Evolutionary conservation across 768 basidiomycete species (phyloP).

Genomic region (Trametes meyenii): DNA sequence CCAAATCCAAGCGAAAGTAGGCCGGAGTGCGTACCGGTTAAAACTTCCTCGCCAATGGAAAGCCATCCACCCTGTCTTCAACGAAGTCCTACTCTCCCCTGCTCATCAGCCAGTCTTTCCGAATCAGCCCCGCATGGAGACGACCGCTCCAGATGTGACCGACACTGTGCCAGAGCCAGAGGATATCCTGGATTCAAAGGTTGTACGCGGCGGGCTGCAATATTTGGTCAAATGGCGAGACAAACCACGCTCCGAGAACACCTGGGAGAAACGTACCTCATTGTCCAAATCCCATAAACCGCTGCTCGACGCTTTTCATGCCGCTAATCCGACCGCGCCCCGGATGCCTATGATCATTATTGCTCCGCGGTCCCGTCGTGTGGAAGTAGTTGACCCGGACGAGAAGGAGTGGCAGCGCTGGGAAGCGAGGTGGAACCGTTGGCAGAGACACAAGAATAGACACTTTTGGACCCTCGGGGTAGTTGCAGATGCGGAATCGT

Average conservation of each 20-base stretch:
- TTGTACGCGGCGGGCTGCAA: constrained; percentile 10
- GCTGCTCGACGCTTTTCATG: not conserved
- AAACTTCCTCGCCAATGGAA: constrained; percentile 29
- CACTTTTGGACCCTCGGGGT: not conserved
- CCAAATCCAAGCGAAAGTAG: constrained; percentile 28
- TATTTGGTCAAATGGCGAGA: constrained; percentile 37
- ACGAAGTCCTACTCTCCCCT: constrained; percentile 20
- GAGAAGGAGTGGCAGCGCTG: not conserved
- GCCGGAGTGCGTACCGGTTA: constrained; percentile 27
- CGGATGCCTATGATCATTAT: not conserved
- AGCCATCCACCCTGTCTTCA: constrained; percentile 32
- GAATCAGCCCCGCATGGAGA: constrained; percentile 15
- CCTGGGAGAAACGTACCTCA: not conserved
- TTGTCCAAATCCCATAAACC: not conserved
- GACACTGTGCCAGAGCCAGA: constrained; percentile 22
- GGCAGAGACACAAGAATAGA: not conserved
- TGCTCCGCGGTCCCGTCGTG: not conserved
- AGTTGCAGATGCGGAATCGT: not conserved
- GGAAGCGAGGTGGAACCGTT: not conserved
- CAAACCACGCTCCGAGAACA: constrained; percentile 18
- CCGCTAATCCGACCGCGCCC: not conserved
- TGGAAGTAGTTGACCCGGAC: not conserved
- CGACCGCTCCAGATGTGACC: constrained; percentile 6
- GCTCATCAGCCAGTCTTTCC: constrained; percentile 13
- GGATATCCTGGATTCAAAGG: constrained; percentile 25